Evolutionary conservation across 2,329 filamentous ascomycete genomes (phyloP).

Genomic region (Aspergillus hiratsukae): DNA sequence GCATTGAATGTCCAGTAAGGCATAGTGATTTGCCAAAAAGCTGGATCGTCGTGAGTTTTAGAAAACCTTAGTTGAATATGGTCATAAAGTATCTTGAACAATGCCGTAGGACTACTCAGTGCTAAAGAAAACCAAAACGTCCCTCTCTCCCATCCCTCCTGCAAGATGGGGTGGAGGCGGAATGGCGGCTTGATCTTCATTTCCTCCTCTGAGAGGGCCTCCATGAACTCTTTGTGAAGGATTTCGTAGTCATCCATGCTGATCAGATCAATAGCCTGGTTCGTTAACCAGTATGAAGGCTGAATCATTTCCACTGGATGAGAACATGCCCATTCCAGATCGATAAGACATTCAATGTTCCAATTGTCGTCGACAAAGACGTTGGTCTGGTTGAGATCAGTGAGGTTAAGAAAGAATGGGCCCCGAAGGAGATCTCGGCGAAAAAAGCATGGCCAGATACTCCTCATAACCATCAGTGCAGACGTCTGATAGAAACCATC

Average conservation of each 20-base stretch:
- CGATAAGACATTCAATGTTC: slow-evolving; percentile 20
- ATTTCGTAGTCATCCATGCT: slow-evolving; percentile 3
- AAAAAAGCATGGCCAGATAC: slow-evolving; percentile 23
- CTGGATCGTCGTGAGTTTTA: slow-evolving; percentile 11
- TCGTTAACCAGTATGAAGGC: slow-evolving; percentile 24
- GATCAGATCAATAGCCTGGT: slow-evolving; percentile 14
- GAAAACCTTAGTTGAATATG: slow-evolving; percentile 21
- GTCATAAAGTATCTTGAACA: slow-evolving; percentile 23
- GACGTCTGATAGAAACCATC: slow-evolving; percentile 15
- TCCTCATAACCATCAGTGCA: slow-evolving; percentile 27
- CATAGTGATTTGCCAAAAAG: slow-evolving; percentile 16
- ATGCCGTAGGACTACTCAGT: slow-evolving; percentile 17
- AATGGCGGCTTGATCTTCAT: neutral
- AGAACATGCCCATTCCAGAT: slow-evolving; percentile 22
- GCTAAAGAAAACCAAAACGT: slow-evolving; percentile 26
- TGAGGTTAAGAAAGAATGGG: slow-evolving; percentile 22
- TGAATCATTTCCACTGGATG: slow-evolving; percentile 21
- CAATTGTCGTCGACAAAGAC: slow-evolving; percentile 22
- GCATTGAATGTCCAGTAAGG: slow-evolving; percentile 17
- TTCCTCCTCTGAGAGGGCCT: neutral
- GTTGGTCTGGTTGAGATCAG: slow-evolving; percentile 38
- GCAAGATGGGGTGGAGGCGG: slow-evolving; percentile 3
- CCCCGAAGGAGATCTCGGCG: slow-evolving; percentile 27
- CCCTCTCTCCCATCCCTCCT: slow-evolving; percentile 19
- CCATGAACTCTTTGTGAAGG: slow-evolving; percentile 6